phyloP scores from a whole-genome alignment of 2,329 filamentous ascomycete species.

The Alternaria metachromatica region DNA sequence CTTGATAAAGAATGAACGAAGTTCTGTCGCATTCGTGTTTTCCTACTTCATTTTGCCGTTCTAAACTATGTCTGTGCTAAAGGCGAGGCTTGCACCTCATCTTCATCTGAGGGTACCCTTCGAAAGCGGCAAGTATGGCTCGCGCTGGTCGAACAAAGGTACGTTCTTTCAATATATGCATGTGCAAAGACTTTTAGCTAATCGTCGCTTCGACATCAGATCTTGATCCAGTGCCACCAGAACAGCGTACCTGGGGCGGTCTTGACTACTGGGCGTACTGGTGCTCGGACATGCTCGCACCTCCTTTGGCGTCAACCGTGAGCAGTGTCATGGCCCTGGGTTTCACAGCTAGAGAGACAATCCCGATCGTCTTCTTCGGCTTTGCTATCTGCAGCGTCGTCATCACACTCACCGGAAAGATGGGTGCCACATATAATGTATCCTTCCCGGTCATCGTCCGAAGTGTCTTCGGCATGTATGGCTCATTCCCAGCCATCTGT shows the following conservation, averaged over 20 bases:
- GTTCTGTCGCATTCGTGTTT: not conserved
- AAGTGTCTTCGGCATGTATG: conserved; percentile 55
- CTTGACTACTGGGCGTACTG: conserved; percentile 58
- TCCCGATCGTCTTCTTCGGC: conserved; percentile 58
- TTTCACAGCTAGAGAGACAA: conserved; percentile 57
- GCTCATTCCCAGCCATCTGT: conserved; percentile 54
- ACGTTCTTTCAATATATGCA: not conserved
- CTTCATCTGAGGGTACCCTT: conserved; percentile 49
- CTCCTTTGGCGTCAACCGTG: conserved; percentile 50
- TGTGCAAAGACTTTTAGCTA: not conserved
- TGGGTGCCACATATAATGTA: conserved; percentile 49
- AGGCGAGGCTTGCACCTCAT: conserved; percentile 48
- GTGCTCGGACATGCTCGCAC: conserved; percentile 57
- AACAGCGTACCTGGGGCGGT: conserved; percentile 55
- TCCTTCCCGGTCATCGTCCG: conserved; percentile 53
- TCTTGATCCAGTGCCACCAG: conserved; percentile 50
- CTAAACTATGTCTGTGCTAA: conserved; percentile 42
- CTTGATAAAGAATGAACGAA: not conserved
- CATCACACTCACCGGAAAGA: conserved; percentile 57
- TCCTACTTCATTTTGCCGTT: not conserved
- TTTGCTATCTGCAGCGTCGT: conserved; percentile 56
- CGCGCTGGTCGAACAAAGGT: conserved; percentile 59
- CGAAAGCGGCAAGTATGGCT: conserved; percentile 50
- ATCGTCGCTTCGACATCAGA: conserved; percentile 17
- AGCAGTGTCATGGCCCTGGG: conserved; percentile 53